Base-by-base conservation (phyloP, 495 filamentous ascomycete genomes). In the Podospora pseudocomata region DNA sequence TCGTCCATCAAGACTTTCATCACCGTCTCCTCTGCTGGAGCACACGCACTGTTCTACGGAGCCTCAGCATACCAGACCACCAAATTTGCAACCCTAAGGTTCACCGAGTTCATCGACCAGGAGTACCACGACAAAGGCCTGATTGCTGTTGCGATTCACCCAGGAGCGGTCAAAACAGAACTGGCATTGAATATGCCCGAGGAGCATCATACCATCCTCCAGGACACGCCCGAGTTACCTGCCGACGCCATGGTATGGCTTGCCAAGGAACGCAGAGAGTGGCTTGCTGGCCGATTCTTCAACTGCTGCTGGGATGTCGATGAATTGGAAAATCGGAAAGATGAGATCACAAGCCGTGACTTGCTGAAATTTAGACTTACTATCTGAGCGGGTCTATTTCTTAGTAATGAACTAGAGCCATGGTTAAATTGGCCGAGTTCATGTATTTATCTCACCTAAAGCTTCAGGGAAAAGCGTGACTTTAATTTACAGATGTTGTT, bases 231-330 rank as follows among this genome's bases (percentile, higher is more conserved):
- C 1, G 77, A 82, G 67, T 66, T 87, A n/a, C 63, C 76, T 28
- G 84, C 76, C 0, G 82, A 86, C 67, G 80, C 80, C 0, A 66
- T 84, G 32, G 78, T 84, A 0, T 85, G 78, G 74, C 69, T 88
- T 67, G 80, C 80, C 2, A 72, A 69, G 7, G 70, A 84, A 70
- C 80, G 76, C 63, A 67, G 83, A 54, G 74, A 79, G n/a, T 88
- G 84, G 85, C 68, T 88, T 18, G 76, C 72, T 55, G 85, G 85
- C 1, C 70, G 85, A 64, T 87, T 82, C 72, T 34, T 84, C 26
- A 77, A 68, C 53, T 73, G 66, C 58, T 77, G 57, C 9, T 86
- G 82, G 83, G 82, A 85, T 70, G 82, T 86, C 80, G 64, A 68
- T 2, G 80, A 85, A 70, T 70, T 85, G 18, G 67, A 81, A 66